Evolutionary conservation across 2,329 filamentous ascomycete species (phyloP), one percentile per base, ranked within the genome.

Genomic region (Talaromyces albobiverticillius): DNA sequence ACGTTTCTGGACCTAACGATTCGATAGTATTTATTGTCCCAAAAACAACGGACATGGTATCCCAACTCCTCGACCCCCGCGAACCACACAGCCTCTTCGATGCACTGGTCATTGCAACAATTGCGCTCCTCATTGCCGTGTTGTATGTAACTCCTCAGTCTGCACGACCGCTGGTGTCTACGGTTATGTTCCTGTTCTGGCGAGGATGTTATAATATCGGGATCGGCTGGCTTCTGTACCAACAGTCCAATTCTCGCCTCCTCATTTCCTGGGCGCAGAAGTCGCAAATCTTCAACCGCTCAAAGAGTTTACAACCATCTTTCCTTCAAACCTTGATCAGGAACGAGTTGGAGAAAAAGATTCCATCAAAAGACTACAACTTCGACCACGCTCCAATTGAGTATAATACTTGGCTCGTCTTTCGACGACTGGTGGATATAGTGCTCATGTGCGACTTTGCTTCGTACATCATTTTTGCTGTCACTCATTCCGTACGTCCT

Each of bases 381-480:
- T 96, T 99, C 67, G 92, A 95, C 64, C 82, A 89, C 63, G 92
- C 93, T 0, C 94, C 94, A n/a, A 80, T 97, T 70, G 94, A 97
- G 81, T 99, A 96, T 82, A 99, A 97, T 76, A 96, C 94, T 42
- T 99, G 94, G 94, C 82, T 99, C 53, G 84, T 96, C 61, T 99
- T 97, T 77, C 87, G 94, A 63, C 87, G 94, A 64, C 83, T 97
- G 31, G 94, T 97, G 68, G 94, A 99, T 76, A 77, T 97, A 71
- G 96, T 97, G 69, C 79, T 99, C 67, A 96, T 99, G 91, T 96
- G 92, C 79, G 94, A 99, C 76, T 99, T 99, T 72, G 86, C 89
- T 59, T 95, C 93, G 46, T 99, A 97, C 79, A 94, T 90, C 73
- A 83, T 96, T 54, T 99, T 97, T 76, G 93, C 94, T 62, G 84